A percentile compares a stretch with the other conserved stretches of the same genome.
Conservation (phyloP, 2,329 filamentous ascomycete genomes). For the Metarhizium brunneum region DNA sequence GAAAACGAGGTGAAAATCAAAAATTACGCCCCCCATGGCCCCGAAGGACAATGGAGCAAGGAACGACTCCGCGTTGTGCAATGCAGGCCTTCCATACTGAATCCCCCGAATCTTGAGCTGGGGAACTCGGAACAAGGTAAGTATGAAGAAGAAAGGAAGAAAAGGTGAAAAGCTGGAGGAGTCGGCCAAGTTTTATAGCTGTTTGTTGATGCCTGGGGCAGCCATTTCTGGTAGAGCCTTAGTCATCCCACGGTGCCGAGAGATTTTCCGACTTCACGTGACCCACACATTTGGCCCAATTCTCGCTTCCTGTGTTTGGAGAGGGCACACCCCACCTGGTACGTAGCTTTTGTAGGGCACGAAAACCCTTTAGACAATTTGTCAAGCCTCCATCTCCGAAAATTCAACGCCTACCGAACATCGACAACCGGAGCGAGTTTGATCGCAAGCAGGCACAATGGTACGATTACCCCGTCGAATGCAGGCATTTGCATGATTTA, state of each 20-base stretch:
- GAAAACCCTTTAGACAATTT: constrained; percentile 34
- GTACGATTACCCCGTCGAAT: constrained; percentile 26
- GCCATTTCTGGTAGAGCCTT: neutral
- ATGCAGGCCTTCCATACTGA: constrained; percentile 42
- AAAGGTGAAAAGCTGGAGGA: constrained; percentile 12
- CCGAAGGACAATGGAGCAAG: constrained; percentile 43
- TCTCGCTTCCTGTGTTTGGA: constrained; percentile 5
- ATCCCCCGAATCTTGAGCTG: constrained; percentile 35
- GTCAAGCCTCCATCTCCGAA: constrained; percentile 28
- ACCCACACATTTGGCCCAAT: constrained; percentile 9
- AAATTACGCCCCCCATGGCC: constrained; percentile 46
- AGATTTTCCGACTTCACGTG: constrained; percentile 17
- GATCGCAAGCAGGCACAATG: constrained; percentile 48
- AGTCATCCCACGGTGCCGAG: constrained; percentile 7
- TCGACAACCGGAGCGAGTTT: constrained; percentile 35
- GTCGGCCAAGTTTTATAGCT: constrained; percentile 22
- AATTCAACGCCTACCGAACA: constrained; percentile 30
- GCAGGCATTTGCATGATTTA: constrained; percentile 11
- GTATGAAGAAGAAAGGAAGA: constrained; percentile 38
- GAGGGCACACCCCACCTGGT: constrained; percentile 21
- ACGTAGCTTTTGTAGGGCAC: constrained; percentile 28
- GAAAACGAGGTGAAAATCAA: constrained; percentile 39
- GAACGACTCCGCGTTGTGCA: constrained; percentile 44
- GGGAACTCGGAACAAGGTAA: constrained; percentile 39
- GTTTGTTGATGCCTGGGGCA: constrained; percentile 15